phyloP scores from a whole-genome alignment of 306 rosid genomes.

The Pterocarpus santalinus region DNA sequence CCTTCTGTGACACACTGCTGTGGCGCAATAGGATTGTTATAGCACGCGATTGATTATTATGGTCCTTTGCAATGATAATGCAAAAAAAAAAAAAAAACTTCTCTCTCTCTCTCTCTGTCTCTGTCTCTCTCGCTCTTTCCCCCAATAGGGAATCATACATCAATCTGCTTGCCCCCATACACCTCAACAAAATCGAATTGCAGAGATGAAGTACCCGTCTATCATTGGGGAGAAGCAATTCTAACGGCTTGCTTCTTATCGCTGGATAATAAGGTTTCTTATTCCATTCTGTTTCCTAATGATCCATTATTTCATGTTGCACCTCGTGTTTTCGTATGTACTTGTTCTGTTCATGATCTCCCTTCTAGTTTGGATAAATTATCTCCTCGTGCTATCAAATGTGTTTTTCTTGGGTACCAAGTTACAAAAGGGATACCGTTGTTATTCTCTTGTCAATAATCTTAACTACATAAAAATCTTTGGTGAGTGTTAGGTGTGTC shows the following conservation, averaged over 20 bases:
- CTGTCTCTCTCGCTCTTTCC: not conserved
- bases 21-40: too few relatives aligned
- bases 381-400: not conserved
- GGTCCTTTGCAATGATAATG: too few relatives aligned
- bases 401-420: not conserved
- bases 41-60: too few relatives aligned
- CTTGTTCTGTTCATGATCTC: conserved; percentile 1
- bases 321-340: not conserved
- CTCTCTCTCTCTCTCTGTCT: too few relatives aligned
- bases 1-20: too few relatives aligned
- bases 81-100: too few relatives aligned
- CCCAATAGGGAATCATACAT: not conserved
- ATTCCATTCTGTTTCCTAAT: not conserved
- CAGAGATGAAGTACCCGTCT: not conserved
- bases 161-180: not conserved
- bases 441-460: too few relatives aligned
- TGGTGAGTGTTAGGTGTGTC: too few relatives aligned
- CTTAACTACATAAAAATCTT: too few relatives aligned
- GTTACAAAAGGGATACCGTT: too few relatives aligned
- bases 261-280: not conserved
- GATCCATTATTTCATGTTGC: not conserved
- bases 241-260: not conserved
- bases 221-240: not conserved
- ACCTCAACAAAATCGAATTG: not conserved
- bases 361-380: not conserved